Conservation (phyloP, 1,139 yeast genomes). For the Sugiyamaella pinicola region DNA sequence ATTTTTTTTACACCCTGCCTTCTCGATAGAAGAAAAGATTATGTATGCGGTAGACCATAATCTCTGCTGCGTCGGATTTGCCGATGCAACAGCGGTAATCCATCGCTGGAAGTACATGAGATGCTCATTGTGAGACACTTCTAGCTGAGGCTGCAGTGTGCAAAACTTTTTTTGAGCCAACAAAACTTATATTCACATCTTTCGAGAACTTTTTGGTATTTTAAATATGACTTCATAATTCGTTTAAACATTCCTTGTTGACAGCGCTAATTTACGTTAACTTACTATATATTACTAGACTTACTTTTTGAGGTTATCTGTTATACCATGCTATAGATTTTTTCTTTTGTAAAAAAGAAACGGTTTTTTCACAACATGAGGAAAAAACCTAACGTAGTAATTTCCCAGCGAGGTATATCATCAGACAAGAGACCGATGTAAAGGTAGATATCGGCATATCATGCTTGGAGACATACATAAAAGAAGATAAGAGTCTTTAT, state of each 20-base stretch:
- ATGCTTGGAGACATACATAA: neutral
- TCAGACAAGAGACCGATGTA: neutral
- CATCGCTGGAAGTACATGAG: neutral
- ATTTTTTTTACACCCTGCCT: too few relatives aligned
- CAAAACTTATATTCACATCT: too few relatives aligned
- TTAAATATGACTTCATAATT: too few relatives aligned
- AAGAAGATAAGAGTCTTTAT: conserved; percentile 1
- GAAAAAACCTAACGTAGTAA: neutral
- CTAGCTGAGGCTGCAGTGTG: too few relatives aligned
- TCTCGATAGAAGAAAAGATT: too few relatives aligned
- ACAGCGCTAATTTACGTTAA: neutral
- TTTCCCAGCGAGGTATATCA: conserved; percentile 1
- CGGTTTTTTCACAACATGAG: neutral
- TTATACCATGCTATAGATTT: neutral
- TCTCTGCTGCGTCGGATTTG: neutral
- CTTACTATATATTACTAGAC: neutral
- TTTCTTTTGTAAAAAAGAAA: neutral
- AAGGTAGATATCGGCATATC: neutral
- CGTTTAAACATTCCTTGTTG: neutral
- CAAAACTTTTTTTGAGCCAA: too few relatives aligned
- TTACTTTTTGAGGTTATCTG: neutral
- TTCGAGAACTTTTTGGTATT: too few relatives aligned
- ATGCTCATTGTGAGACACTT: conserved; percentile 1
- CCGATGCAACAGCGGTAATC: neutral
- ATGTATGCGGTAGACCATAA: too few relatives aligned